These are phyloP conservation scores for Avicennia marina DNA, from an alignment of 257 asterid genomes.

Conservation along the genomic window DNA sequence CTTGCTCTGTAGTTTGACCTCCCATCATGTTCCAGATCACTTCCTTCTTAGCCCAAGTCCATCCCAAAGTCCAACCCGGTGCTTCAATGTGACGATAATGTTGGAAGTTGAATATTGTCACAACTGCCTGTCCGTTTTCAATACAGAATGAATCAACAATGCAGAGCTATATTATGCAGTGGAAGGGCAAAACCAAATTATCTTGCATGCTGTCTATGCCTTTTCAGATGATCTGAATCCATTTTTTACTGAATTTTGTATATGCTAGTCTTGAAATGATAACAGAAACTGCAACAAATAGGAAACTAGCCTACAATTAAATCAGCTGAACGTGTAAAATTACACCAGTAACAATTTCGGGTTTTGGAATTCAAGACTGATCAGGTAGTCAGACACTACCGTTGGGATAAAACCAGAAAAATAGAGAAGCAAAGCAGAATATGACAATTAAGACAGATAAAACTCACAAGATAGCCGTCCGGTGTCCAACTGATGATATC, in stretches of 20 bases:
- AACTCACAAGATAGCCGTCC: slow-evolving; percentile 77
- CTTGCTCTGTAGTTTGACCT: slow-evolving; percentile 53
- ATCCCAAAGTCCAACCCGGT: slow-evolving; percentile 66
- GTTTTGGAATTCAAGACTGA: background rate
- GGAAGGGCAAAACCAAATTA: background rate
- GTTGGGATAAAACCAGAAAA: background rate
- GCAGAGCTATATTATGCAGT: background rate
- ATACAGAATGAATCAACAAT: background rate
- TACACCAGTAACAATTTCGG: background rate
- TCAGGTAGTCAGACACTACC: too few species aligned
- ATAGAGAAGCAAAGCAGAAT: background rate
- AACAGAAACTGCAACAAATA: slow-evolving; percentile 5
- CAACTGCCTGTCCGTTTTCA: slow-evolving; percentile 37
- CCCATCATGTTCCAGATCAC: slow-evolving; percentile 64
- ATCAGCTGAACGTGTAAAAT: too few species aligned
- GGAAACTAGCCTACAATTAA: too few species aligned
- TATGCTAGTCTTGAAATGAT: background rate
- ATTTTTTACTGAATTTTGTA: background rate
- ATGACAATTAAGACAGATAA: background rate
- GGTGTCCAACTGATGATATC: slow-evolving; percentile 75
- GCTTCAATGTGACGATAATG: slow-evolving; percentile 59
- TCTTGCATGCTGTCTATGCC: background rate
- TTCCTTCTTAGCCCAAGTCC: slow-evolving; percentile 71
- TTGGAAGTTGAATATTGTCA: slow-evolving; percentile 61
- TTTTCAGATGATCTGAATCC: background rate